A percentile compares a stretch with the other conserved stretches of the same genome.
Conservation (phyloP, 73 alveolate species). For the Paramecium sonneborni region DNA sequence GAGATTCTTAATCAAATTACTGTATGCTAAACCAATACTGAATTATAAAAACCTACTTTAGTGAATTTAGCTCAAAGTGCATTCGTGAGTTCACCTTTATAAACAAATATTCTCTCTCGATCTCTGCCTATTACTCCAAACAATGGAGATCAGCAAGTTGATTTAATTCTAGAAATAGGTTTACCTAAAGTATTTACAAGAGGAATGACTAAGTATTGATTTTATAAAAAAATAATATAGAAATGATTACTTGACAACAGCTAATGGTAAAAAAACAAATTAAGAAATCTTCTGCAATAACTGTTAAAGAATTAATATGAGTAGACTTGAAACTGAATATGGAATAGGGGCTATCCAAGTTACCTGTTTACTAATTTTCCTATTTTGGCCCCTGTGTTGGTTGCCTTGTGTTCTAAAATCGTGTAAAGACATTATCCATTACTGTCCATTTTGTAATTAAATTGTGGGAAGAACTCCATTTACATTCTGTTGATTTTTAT, state of each 20-base stretch:
- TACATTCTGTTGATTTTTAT: not conserved
- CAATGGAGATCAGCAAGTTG: constrained; percentile 4
- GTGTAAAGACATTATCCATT: constrained; percentile 1
- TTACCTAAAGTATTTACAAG: not conserved
- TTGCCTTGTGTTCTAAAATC: not conserved
- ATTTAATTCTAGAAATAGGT: not conserved
- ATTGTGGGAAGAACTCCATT: not conserved
- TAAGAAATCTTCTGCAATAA: not conserved
- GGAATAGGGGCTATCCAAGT: not conserved
- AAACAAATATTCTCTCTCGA: not conserved
- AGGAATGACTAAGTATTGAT: not conserved
- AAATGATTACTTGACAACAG: not conserved
- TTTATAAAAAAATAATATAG: not conserved
- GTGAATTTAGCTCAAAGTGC: not conserved
- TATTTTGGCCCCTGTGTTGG: constrained; percentile 26
- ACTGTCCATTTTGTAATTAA: not conserved
- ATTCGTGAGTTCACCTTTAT: not conserved
- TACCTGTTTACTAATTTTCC: not conserved
- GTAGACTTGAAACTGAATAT: not conserved
- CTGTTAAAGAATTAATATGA: not conserved
- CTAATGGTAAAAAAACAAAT: not conserved
- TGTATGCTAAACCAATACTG: not conserved
- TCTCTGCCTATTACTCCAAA: not conserved
- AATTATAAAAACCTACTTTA: not conserved
- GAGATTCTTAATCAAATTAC: not conserved